Evolutionary conservation across 2,329 filamentous ascomycete species (phyloP).

Genomic region (Aureobasidium sp.): DNA sequence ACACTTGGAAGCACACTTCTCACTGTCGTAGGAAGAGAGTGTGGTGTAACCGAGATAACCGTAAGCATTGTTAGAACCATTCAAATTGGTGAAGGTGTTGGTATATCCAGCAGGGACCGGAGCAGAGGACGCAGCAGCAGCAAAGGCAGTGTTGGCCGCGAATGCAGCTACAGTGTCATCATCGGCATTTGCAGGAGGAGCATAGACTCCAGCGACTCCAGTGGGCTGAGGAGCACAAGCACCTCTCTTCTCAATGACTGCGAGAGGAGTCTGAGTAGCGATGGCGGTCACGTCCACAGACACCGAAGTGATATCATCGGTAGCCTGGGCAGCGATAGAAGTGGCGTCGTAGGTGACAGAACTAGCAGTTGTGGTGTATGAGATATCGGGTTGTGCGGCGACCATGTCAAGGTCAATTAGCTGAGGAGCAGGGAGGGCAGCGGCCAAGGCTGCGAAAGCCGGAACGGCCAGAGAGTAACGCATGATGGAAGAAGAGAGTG

Average conservation of each 20-base stretch:
- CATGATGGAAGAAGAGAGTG: neutral
- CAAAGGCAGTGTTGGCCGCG: constrained; percentile 18
- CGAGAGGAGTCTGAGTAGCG: neutral
- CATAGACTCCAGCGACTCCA: constrained; percentile 7
- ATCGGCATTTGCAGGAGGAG: neutral
- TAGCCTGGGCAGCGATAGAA: constrained; percentile 19
- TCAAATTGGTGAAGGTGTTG: constrained; percentile 19
- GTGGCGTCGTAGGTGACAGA: constrained; percentile 22
- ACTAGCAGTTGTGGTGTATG: constrained; percentile 11
- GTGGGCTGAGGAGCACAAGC: constrained; percentile 18
- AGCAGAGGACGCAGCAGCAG: constrained; percentile 19
- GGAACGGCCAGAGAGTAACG: constrained; percentile 5
- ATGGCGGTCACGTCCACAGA: constrained; percentile 10
- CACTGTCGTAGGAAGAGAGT: constrained; percentile 10
- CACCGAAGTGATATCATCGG: constrained; percentile 15
- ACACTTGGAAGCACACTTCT: constrained; percentile 16
- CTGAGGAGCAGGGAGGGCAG: constrained; percentile 21
- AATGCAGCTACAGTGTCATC: constrained; percentile 20
- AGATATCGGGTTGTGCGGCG: constrained; percentile 20
- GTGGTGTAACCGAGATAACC: constrained; percentile 17
- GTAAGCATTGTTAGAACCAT: constrained; percentile 18
- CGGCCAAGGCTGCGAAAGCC: constrained; percentile 13
- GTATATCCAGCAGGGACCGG: constrained; percentile 19
- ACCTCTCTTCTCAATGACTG: constrained; percentile 7
- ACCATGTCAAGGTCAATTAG: constrained; percentile 19